Evolutionary conservation across 306 rosid genomes (phyloP).

Genomic region (Astragalus membranaceus): DNA sequence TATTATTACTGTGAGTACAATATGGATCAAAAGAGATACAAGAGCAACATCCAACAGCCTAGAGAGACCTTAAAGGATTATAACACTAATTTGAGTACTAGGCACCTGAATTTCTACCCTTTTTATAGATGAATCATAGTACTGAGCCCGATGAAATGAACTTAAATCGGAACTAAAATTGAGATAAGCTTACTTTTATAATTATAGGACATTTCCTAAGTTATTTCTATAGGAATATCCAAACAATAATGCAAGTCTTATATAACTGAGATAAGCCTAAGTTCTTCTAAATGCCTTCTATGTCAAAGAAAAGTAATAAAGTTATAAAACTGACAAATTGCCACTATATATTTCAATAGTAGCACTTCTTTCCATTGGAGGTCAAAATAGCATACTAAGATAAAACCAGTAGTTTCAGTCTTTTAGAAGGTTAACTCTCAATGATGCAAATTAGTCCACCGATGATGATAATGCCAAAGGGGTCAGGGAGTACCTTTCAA

Average conservation of each 20-base stretch:
- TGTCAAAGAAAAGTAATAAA: neutral
- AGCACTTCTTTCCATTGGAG: neutral
- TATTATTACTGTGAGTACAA: no score
- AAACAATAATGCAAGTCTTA: neutral
- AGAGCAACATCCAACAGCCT: no score
- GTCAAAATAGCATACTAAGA: neutral
- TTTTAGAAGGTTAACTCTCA: neutral
- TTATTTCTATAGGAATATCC: neutral
- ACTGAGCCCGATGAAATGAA: no score
- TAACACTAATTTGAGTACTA: no score
- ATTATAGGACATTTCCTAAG: no score
- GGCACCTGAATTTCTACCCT: no score
- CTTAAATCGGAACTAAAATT: no score
- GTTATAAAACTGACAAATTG: neutral
- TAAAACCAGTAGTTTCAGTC: neutral
- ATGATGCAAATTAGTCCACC: neutral
- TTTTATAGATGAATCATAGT: no score
- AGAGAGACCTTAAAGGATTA: no score
- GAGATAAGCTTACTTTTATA: no score
- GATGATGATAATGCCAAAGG: neutral
- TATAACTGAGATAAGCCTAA: neutral
- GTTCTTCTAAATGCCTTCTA: neutral
- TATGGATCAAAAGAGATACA: no score
- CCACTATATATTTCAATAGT: neutral
- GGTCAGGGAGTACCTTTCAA: constrained; percentile 57